Evolutionary conservation across 1,284 basidiomycete genomes (phyloP).

Genomic region (Cryptococcus sp.): DNA sequence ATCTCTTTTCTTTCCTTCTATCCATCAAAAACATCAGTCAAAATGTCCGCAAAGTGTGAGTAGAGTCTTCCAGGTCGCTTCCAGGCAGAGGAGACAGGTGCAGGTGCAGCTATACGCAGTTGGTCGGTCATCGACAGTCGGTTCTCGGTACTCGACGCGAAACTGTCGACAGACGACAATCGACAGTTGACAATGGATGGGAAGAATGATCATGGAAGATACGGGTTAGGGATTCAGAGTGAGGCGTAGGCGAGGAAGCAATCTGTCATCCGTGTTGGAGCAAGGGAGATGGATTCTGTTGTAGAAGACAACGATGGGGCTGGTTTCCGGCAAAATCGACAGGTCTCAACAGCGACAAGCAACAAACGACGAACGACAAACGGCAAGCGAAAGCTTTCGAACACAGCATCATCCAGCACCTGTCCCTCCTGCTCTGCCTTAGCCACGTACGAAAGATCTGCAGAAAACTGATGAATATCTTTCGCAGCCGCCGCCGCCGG

Average conservation of each 20-base stretch:
- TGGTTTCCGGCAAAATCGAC: background rate
- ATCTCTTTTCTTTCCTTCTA: conserved; percentile 16
- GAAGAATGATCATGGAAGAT: too few relatives aligned
- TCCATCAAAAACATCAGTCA: conserved; percentile 19
- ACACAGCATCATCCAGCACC: background rate
- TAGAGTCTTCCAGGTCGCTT: background rate
- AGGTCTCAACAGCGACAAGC: background rate
- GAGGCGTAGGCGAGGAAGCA: too few relatives aligned
- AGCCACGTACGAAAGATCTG: background rate
- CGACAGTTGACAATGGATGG: too few relatives aligned
- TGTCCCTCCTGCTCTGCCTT: background rate
- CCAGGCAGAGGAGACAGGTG: conserved; percentile 1
- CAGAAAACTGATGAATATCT: background rate
- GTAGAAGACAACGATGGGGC: too few relatives aligned
- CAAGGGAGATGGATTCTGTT: too few relatives aligned
- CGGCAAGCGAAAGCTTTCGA: background rate
- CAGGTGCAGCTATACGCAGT: background rate
- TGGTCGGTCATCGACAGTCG: background rate
- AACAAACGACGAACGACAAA: background rate
- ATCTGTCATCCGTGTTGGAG: too few relatives aligned
- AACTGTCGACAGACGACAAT: background rate
- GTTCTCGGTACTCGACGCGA: background rate
- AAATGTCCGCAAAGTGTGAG: conserved; percentile 48
- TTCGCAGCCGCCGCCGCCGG: conserved; percentile 62
- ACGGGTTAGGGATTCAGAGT: too few relatives aligned